A percentile compares a stretch with the other conserved stretches of the same genome.
phyloP scores from a whole-genome alignment of 441 rosid genomes.

The Eutrema salsugineum region DNA sequence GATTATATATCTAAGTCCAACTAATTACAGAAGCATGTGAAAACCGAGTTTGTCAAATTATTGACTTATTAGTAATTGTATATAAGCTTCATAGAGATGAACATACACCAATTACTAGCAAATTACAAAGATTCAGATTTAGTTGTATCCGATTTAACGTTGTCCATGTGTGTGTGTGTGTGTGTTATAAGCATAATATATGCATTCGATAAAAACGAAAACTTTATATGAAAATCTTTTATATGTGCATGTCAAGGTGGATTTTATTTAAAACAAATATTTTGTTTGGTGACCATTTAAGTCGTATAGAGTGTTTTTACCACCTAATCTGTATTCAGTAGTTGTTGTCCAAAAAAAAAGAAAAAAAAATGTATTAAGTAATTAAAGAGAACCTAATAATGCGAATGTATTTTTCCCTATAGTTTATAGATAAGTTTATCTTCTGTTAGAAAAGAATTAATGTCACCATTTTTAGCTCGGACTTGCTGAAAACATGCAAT shows the following conservation, averaged over 20 bases:
- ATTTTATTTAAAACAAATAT: neutral
- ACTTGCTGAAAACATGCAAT: neutral
- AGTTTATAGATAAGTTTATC: no score
- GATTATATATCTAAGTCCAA: neutral
- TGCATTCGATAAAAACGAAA: neutral
- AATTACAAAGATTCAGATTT: neutral
- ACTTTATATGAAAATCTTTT: neutral
- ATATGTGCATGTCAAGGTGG: neutral
- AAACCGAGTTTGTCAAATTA: neutral
- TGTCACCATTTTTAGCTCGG: no score
- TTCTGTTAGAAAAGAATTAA: no score
- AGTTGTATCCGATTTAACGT: neutral
- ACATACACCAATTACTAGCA: neutral
- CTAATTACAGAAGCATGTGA: neutral
- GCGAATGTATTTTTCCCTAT: neutral
- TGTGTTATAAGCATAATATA: neutral
- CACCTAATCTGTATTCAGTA: no score
- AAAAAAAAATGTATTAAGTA: no score
- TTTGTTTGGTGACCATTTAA: no score
- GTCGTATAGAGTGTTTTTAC: neutral
- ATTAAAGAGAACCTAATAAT: no score
- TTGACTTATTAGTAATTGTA: neutral
- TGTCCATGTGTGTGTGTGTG: neutral
- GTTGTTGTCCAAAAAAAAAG: no score
- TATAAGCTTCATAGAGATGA: neutral